Evolutionary conservation across 1,139 yeast species (phyloP).

Genomic region (Blastobotrys aristatus): DNA sequence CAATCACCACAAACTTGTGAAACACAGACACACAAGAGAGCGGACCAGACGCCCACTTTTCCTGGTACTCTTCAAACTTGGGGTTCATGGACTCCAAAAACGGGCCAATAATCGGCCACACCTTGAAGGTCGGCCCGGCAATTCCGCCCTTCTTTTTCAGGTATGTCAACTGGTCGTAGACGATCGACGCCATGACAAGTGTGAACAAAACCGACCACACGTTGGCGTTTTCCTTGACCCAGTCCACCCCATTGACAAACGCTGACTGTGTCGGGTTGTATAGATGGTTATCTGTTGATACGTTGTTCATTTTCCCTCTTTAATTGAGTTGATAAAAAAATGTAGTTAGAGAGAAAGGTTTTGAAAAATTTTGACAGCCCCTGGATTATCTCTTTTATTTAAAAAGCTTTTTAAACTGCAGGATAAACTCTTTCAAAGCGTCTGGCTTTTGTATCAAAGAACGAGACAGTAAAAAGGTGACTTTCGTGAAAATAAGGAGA

Average conservation of each 20-base stretch:
- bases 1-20: conserved; percentile 96
- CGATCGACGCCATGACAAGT: conserved; percentile 46
- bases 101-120: conserved; percentile 96
- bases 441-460: too few relatives aligned
- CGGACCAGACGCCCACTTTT: conserved; percentile 93
- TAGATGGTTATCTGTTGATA: background rate
- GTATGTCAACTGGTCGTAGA: conserved; percentile 79
- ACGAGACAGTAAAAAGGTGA: background rate
- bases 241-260: conserved; percentile 1
- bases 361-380: too few relatives aligned
- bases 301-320: conserved; percentile 1
- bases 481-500: background rate
- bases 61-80: conserved; percentile 85
- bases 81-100: conserved; percentile 95
- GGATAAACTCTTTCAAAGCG: too few relatives aligned
- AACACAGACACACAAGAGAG: conserved; percentile 93
- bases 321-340: too few relatives aligned
- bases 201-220: conserved; percentile 48
- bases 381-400: too few relatives aligned
- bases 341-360: too few relatives aligned
- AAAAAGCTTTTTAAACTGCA: too few relatives aligned
- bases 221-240: conserved; percentile 17
- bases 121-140: conserved; percentile 81
- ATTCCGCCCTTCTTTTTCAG: conserved; percentile 75
- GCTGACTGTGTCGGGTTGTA: background rate